phyloP scores from a whole-genome alignment of 2,329 filamentous ascomycete genomes.

The Fusarium kyushuense region DNA sequence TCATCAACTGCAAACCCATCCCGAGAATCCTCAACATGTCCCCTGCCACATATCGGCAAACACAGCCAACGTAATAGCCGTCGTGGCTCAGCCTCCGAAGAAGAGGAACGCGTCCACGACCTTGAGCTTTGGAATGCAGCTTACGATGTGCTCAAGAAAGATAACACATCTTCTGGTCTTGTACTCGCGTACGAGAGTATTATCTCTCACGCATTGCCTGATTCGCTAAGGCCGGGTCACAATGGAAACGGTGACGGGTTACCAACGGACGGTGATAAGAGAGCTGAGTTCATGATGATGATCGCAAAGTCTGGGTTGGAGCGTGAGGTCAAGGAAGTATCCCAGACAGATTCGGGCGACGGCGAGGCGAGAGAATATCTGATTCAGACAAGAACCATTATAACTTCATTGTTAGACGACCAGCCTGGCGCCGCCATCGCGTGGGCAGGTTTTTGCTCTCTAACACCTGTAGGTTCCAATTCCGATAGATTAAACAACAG shows the following conservation, averaged over 20 bases:
- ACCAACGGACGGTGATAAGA: constrained; percentile 42
- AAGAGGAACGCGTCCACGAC: constrained; percentile 39
- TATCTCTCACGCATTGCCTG: constrained; percentile 52
- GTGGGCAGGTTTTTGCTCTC: constrained; percentile 54
- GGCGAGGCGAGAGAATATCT: constrained; percentile 48
- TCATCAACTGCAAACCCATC: constrained; percentile 30
- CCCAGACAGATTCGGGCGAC: constrained; percentile 47
- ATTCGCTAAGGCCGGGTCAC: constrained; percentile 49
- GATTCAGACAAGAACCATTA: constrained; percentile 44
- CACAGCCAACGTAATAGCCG: constrained; percentile 30
- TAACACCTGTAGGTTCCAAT: constrained; percentile 52
- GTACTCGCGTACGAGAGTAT: constrained; percentile 55
- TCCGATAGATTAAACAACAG: neutral
- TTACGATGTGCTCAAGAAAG: constrained; percentile 51
- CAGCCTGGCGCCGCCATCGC: constrained; percentile 51
- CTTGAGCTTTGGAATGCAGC: constrained; percentile 53
- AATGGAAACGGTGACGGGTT: constrained; percentile 44
- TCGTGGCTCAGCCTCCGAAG: constrained; percentile 22
- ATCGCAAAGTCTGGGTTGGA: constrained; percentile 50
- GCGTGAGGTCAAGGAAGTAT: constrained; percentile 44
- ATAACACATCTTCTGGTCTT: constrained; percentile 47
- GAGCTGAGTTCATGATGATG: constrained; percentile 48
- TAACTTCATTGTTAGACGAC: constrained; percentile 44
- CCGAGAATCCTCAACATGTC: constrained; percentile 32
- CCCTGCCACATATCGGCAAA: constrained; percentile 24